Conservation (phyloP, 2,329 filamentous ascomycete species). For the Monosporascus ibericus region DNA sequence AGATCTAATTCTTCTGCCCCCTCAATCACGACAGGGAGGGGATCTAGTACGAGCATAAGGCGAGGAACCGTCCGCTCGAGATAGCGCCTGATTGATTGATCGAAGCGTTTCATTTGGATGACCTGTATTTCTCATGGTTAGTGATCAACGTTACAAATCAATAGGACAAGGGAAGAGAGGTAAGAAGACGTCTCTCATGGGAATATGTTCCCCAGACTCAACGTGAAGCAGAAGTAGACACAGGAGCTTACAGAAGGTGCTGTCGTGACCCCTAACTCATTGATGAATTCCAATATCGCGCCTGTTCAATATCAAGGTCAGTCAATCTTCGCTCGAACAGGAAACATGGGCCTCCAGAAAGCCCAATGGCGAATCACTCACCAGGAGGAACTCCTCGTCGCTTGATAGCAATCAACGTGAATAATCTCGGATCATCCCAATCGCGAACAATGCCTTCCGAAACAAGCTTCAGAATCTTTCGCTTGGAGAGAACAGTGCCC, state of each 20-base stretch:
- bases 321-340: no score
- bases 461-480: constrained; percentile 75
- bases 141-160: no score
- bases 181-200: no score
- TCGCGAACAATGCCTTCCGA: constrained; percentile 70
- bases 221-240: not conserved
- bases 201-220: no score
- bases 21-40: constrained; percentile 75
- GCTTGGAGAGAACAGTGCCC: constrained; percentile 82
- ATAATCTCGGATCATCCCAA: constrained; percentile 89
- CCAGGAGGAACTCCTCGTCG: constrained; percentile 82
- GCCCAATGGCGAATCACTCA: not conserved
- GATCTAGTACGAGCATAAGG: constrained; percentile 84
- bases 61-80: constrained; percentile 84
- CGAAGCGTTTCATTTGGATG: constrained; percentile 78
- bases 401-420: constrained; percentile 77
- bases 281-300: constrained; percentile 86
- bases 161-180: no score
- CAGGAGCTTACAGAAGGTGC: constrained; percentile 49
- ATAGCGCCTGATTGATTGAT: constrained; percentile 77
- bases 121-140: constrained; percentile 21
- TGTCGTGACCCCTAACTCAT: constrained; percentile 86
- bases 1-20: constrained; percentile 67
- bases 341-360: no score
- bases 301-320: not conserved